A percentile compares a stretch with the other conserved stretches of the same genome.
Evolutionary conservation across 805 yeast genomes (phyloP).

Genomic region (Kodamaea sagamina): DNA sequence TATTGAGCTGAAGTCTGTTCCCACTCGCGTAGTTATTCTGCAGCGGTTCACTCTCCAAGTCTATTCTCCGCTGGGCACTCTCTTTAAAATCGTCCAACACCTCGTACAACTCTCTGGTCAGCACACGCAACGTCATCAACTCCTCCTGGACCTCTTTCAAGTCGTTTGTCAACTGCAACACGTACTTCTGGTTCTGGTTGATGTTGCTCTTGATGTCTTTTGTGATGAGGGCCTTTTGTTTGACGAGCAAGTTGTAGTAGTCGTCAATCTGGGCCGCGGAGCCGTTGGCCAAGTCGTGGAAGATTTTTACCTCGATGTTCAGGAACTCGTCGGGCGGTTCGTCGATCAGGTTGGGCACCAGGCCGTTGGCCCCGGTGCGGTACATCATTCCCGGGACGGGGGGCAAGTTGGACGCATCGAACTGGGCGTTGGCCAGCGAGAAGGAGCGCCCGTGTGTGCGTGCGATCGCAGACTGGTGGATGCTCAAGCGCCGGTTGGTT

Average conservation of each 20-base stretch:
- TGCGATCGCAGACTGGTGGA: constrained; percentile 42
- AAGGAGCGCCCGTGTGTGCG: constrained; percentile 30
- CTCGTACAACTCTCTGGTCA: constrained; percentile 59
- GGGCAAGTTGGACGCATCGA: constrained; percentile 30
- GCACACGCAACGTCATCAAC: constrained; percentile 58
- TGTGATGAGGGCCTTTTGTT: constrained; percentile 52
- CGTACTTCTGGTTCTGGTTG: constrained; percentile 62
- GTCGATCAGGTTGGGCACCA: constrained; percentile 10
- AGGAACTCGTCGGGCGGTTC: constrained; percentile 12
- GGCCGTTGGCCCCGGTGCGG: constrained; percentile 9
- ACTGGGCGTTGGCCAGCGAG: constrained; percentile 20
- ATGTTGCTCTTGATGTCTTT: constrained; percentile 60
- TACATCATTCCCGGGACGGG: constrained; percentile 32
- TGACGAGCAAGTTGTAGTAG: constrained; percentile 56
- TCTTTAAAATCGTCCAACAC: constrained; percentile 59
- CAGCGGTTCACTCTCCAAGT: constrained; percentile 36
- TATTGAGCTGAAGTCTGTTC: constrained; percentile 13
- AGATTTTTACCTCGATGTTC: constrained; percentile 21
- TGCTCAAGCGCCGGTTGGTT: constrained; percentile 33
- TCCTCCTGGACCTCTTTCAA: constrained; percentile 65
- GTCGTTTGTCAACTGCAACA: constrained; percentile 59
- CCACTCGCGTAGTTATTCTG: constrained; percentile 1
- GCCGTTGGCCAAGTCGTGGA: constrained; percentile 55
- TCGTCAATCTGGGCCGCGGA: constrained; percentile 73
- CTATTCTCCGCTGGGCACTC: constrained; percentile 59